Evolutionary conservation across 2,329 filamentous ascomycete genomes (phyloP).

Genomic region (Ploettnerulaceae sp.): DNA sequence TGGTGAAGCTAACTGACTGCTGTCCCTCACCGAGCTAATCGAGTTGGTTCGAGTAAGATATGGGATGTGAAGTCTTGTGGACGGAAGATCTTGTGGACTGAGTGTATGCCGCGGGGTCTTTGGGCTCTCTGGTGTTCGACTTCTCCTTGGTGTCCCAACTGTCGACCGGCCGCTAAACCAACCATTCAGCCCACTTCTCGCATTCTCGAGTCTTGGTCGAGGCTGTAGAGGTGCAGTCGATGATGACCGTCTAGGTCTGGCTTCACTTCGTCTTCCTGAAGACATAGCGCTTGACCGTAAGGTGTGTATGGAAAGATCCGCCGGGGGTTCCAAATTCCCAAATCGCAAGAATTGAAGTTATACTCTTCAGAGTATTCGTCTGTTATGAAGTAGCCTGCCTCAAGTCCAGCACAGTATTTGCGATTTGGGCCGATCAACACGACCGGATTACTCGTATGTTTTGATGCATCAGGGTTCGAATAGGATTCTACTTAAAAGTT

Average conservation of each 20-base stretch:
- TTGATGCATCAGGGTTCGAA: constrained; percentile 28
- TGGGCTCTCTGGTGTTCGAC: constrained; percentile 35
- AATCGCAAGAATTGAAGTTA: constrained; percentile 12
- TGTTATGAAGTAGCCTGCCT: constrained; percentile 20
- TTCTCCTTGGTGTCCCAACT: constrained; percentile 20
- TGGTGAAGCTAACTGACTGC: constrained; percentile 21
- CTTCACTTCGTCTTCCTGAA: constrained; percentile 8
- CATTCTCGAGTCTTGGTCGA: constrained; percentile 25
- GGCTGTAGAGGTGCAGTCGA: constrained; percentile 14
- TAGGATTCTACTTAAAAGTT: constrained; percentile 12
- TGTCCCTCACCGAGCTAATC: constrained; percentile 34
- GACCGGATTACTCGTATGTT: constrained; percentile 20
- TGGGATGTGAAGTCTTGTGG: constrained; percentile 40
- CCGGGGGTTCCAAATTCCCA: constrained; percentile 13
- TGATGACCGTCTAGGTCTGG: constrained; percentile 10
- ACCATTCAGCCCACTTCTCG: constrained; percentile 24
- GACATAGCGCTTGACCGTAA: constrained; percentile 21
- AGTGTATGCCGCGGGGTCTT: constrained; percentile 44
- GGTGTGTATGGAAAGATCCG: constrained; percentile 10
- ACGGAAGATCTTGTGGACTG: constrained; percentile 38
- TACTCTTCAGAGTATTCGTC: constrained; percentile 5
- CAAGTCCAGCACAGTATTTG: constrained; percentile 21
- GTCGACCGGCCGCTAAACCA: constrained; percentile 29
- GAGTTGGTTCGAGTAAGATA: constrained; percentile 39
- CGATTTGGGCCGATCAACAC: constrained; percentile 25